A percentile compares a stretch with the other conserved stretches of the same genome.
phyloP scores from a whole-genome alignment of 495 filamentous ascomycete genomes.

The Trichoderma erinaceum region DNA sequence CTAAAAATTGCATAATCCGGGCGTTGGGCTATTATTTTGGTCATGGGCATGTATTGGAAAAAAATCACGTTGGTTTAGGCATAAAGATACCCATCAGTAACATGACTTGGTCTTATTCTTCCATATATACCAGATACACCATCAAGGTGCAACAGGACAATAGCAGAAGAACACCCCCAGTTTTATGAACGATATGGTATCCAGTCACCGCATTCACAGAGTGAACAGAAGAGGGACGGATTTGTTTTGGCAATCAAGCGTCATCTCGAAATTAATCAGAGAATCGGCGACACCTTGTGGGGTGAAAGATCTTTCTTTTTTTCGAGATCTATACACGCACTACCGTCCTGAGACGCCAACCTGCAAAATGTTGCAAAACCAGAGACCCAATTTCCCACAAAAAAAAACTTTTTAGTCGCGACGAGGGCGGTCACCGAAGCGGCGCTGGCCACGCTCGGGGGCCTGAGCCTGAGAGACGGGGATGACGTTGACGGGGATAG shows the following conservation, averaged over 20 bases:
- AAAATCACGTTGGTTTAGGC: background rate
- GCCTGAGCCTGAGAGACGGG: slow-evolving; percentile 81
- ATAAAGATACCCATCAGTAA: background rate
- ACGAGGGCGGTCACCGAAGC: slow-evolving; percentile 40
- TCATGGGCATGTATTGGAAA: slow-evolving; percentile 9
- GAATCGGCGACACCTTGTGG: slow-evolving; percentile 88
- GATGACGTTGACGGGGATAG: slow-evolving; percentile 90
- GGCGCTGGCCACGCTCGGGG: slow-evolving; percentile 63
- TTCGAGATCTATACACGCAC: slow-evolving; percentile 45
- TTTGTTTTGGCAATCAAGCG: slow-evolving; percentile 81
- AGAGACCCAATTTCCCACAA: slow-evolving; percentile 14
- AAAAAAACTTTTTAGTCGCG: slow-evolving; percentile 40
- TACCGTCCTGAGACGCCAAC: slow-evolving; percentile 43
- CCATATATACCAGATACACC: background rate
- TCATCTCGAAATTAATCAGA: slow-evolving; percentile 54
- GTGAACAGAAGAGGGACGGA: slow-evolving; percentile 23
- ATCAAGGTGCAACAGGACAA: background rate
- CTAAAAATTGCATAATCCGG: background rate
- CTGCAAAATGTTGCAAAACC: slow-evolving; percentile 27
- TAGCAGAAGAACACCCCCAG: background rate
- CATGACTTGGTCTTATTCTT: background rate
- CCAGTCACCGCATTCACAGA: slow-evolving; percentile 3
- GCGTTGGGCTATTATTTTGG: background rate
- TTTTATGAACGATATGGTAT: background rate
- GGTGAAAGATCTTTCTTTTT: slow-evolving; percentile 51